phyloP scores from a whole-genome alignment of 2,329 filamentous ascomycete genomes.

The Trichoderma sp. region DNA sequence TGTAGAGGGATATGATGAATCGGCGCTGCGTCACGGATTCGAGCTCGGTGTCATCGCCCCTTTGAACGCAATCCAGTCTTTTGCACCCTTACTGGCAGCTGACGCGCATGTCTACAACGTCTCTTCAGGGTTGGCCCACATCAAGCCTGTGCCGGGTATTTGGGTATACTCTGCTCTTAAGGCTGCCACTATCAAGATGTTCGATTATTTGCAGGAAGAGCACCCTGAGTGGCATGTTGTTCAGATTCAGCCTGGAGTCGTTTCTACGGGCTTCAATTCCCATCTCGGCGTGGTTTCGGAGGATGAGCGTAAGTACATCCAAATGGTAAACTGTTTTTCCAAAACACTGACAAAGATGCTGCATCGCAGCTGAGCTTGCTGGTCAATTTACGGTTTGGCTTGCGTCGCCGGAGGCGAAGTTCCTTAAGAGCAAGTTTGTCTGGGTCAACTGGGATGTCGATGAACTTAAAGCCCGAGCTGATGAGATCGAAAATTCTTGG shows the following conservation, averaged over 20 bases:
- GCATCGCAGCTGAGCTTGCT: neutral
- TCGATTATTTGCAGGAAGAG: neutral
- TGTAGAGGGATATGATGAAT: neutral
- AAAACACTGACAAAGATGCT: neutral
- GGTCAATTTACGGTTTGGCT: neutral
- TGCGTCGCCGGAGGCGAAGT: neutral
- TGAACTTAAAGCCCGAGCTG: neutral
- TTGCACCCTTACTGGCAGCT: neutral
- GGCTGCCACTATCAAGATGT: neutral
- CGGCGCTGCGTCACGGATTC: neutral
- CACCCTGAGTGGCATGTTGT: neutral
- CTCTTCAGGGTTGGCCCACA: neutral
- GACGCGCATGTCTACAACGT: neutral
- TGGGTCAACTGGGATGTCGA: neutral
- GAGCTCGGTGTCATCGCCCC: neutral
- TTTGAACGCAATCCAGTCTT: neutral
- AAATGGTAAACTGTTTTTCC: neutral
- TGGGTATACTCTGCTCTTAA: neutral
- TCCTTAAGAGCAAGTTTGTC: neutral
- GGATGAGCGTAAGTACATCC: neutral
- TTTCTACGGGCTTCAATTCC: neutral
- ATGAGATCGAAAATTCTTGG: neutral
- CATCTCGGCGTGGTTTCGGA: neutral
- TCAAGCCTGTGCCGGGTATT: neutral
- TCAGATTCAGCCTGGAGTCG: neutral